Conservation (phyloP, 208 protist species). For the Crithidia fasciculata region DNA sequence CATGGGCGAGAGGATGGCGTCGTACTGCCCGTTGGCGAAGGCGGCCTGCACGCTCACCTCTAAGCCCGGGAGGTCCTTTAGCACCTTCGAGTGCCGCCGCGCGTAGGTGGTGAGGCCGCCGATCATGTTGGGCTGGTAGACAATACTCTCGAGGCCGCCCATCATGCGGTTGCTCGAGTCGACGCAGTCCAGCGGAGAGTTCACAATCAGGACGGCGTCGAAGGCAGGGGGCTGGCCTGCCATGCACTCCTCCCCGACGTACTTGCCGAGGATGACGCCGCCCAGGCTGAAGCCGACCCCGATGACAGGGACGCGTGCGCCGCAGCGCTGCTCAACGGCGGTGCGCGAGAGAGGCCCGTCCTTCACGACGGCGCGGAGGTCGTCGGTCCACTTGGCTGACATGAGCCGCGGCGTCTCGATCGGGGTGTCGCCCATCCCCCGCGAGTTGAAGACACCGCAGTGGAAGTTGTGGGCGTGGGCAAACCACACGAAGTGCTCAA, state of each 20-base stretch:
- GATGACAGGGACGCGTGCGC: constrained; percentile 33
- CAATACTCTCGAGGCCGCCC: constrained; percentile 9
- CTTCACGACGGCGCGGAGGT: constrained; percentile 49
- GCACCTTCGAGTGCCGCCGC: constrained; percentile 50
- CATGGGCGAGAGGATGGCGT: constrained; percentile 40
- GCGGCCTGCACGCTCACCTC: constrained; percentile 32
- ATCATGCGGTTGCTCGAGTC: constrained; percentile 42
- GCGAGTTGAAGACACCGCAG: constrained; percentile 72
- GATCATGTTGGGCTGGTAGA: constrained; percentile 71
- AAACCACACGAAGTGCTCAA: constrained; percentile 61
- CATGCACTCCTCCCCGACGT: constrained; percentile 53
- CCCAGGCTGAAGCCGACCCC: constrained; percentile 79
- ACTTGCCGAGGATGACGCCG: constrained; percentile 74
- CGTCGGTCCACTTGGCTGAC: constrained; percentile 69
- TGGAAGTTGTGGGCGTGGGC: constrained; percentile 56
- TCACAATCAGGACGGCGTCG: constrained; percentile 56
- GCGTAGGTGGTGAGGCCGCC: constrained; percentile 49
- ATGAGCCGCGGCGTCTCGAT: constrained; percentile 68
- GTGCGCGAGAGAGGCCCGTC: constrained; percentile 31
- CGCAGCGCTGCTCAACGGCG: constrained; percentile 38
- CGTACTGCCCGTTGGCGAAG: constrained; percentile 28
- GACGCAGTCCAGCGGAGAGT: constrained; percentile 64
- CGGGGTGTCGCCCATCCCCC: constrained; percentile 75
- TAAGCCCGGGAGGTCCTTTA: constrained; percentile 47
- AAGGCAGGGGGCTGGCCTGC: constrained; percentile 23